phyloP scores from a whole-genome alignment of 257 asterid species.

The Voacanga thouarsii region DNA sequence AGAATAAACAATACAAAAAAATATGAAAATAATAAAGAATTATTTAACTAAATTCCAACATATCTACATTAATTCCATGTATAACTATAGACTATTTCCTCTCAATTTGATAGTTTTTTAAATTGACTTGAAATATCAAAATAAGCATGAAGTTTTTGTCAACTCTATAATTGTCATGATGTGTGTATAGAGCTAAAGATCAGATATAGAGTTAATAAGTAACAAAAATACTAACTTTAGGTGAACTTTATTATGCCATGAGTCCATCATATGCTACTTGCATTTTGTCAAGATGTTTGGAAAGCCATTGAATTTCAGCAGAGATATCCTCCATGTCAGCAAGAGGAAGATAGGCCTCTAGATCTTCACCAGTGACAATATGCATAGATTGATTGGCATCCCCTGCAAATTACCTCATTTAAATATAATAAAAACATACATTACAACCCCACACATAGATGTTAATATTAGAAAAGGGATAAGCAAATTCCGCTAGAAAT shows the following conservation, averaged over 20 bases:
- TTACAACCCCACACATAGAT: background rate
- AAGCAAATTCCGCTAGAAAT: background rate
- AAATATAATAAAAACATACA: conserved; percentile 8
- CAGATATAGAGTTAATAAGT: background rate
- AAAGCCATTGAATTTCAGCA: conserved; percentile 75
- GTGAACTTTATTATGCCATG: conserved; percentile 66
- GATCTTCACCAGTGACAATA: conserved; percentile 86
- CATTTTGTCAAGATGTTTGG: conserved; percentile 76
- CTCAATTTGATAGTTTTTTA: background rate
- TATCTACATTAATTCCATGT: background rate
- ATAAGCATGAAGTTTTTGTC: background rate
- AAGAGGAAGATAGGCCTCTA: conserved; percentile 97
- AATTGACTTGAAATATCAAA: background rate
- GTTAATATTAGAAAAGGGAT: background rate
- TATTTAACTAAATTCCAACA: background rate
- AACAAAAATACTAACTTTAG: conserved; percentile 50
- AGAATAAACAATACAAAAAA: background rate
- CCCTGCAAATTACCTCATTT: conserved; percentile 48
- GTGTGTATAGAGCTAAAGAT: background rate
- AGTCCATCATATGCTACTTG: conserved; percentile 80
- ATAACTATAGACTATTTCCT: background rate
- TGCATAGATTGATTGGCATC: conserved; percentile 82
- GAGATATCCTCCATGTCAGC: conserved; percentile 95
- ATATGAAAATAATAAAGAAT: background rate
- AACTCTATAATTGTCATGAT: background rate